Evolutionary conservation across 257 asterid species (phyloP), one percentile per base, ranked within the genome.

Genomic region (Knoxia roxburghii): DNA sequence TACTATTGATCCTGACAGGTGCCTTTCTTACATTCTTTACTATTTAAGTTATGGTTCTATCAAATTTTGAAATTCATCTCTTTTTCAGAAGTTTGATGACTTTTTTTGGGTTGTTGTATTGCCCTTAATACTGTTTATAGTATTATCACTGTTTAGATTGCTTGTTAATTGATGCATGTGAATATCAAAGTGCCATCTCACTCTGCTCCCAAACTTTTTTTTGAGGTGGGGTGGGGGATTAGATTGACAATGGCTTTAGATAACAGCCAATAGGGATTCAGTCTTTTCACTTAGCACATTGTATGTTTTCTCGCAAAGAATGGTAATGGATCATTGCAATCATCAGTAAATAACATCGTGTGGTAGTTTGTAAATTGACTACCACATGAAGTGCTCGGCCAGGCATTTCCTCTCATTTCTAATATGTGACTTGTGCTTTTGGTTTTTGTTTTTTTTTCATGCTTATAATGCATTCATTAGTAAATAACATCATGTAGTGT

Each of bases 1-100:
- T 72, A 94, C 93, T 43, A 85, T 94, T 77, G 97, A 94, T 80
- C 91, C 95, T 35, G 99, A 94, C 95, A 87, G 99, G 97, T 90
- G 78, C 27, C 52, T 79, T 63, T 68, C 67, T 37, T 63, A 55
- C 45, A 26, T 6, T 41, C 24, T 15, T 0, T 24, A 2, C 21
- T 53, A 48, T 60, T 32, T 20, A 48, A 13, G 46, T 37, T 69
- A 13, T 32, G 12, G 24, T 49, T 61, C 52, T 51, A n/a, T 3
- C 54, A 29, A 63, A 26, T 63, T 26, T 43, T 27, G 30, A 27
- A 37, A 9, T 37, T 37, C 41, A 9, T 37, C 9, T 37, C 41
- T 9, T 37, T 37, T 37, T 9, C 41, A 56, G 37, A 43, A 37
- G 26, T 45, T 55, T 54, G 18, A 10, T 55, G 45, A n/a, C 20